Percentiles rank a stretch among this genome's conserved stretches.
These are phyloP conservation scores for Abelmoschus esculentus DNA, from an alignment of 345 rosid genomes.

Conservation along the genomic window DNA sequence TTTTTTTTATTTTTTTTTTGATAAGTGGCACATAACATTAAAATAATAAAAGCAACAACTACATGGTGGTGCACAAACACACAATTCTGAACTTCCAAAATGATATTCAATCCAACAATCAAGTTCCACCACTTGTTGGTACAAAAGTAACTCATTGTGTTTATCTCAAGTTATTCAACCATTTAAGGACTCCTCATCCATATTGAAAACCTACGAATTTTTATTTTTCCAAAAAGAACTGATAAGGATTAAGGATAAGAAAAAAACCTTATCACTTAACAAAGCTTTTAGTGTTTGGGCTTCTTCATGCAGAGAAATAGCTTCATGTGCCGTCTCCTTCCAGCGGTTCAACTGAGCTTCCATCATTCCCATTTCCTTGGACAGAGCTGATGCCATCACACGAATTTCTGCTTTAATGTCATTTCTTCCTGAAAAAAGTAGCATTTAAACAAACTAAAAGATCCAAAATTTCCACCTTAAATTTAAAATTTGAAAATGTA, in stretches of 20 bases:
- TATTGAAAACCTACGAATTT: not conserved
- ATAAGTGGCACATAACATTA: not conserved
- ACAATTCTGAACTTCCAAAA: not conserved
- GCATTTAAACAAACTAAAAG: slow-evolving; percentile 14
- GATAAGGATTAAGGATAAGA: not conserved
- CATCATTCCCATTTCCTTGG: slow-evolving; percentile 93
- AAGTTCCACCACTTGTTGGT: not conserved
- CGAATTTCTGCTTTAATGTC: slow-evolving; percentile 78
- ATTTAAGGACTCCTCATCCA: not conserved
- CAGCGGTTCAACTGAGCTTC: slow-evolving; percentile 82
- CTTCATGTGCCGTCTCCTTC: slow-evolving; percentile 82
- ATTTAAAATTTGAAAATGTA: not conserved
- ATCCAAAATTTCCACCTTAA: slow-evolving; percentile 7
- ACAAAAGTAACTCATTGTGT: not conserved
- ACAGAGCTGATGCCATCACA: slow-evolving; percentile 88
- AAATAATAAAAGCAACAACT: not conserved
- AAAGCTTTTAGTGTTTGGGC: slow-evolving; percentile 48
- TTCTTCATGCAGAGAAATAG: slow-evolving; percentile 59
- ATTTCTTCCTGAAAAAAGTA: slow-evolving; percentile 55
- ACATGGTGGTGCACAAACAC: not conserved
- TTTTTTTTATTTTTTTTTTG: not conserved
- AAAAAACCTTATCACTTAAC: slow-evolving; percentile 55
- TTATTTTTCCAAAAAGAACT: not conserved
- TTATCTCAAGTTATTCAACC: not conserved
- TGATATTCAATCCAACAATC: not conserved